Conservation (phyloP, 2,329 filamentous ascomycete genomes). For the Penicillium digitatum region DNA sequence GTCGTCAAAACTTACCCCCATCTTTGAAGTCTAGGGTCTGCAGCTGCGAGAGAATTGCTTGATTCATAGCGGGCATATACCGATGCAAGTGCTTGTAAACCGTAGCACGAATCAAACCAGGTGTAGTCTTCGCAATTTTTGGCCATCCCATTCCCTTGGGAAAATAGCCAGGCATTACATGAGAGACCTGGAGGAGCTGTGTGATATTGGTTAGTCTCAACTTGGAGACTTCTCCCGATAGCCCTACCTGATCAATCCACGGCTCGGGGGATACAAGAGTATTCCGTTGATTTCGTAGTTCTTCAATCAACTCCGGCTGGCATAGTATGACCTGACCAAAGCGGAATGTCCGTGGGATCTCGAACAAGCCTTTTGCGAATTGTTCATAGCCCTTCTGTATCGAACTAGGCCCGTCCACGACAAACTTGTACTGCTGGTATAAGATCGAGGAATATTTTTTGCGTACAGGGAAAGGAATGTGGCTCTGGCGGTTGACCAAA, state of each 20-base stretch:
- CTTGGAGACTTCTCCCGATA: background rate
- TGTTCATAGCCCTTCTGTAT: constrained; percentile 17
- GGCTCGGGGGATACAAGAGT: constrained; percentile 19
- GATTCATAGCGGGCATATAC: constrained; percentile 18
- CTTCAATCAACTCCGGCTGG: constrained; percentile 19
- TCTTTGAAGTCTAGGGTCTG: constrained; percentile 3
- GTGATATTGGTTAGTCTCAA: background rate
- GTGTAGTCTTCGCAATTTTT: constrained; percentile 23
- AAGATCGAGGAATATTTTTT: constrained; percentile 11
- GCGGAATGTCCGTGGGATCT: constrained; percentile 23
- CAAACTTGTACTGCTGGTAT: constrained; percentile 20
- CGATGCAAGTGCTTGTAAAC: constrained; percentile 18
- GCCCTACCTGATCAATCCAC: constrained; percentile 23
- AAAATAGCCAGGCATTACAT: constrained; percentile 35
- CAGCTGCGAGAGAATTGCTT: constrained; percentile 18
- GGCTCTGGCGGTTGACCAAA: background rate
- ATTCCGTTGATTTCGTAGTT: constrained; percentile 14
- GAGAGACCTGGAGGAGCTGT: constrained; percentile 31
- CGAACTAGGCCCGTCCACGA: constrained; percentile 17
- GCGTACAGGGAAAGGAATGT: constrained; percentile 8
- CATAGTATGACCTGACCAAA: constrained; percentile 21
- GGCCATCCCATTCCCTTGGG: constrained; percentile 19
- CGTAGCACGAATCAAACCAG: constrained; percentile 20
- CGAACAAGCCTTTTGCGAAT: constrained; percentile 17
- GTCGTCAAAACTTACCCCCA: constrained; percentile 4